Base-by-base conservation (phyloP, 208 protist species). In the Trypanosoma cruzi region DNA sequence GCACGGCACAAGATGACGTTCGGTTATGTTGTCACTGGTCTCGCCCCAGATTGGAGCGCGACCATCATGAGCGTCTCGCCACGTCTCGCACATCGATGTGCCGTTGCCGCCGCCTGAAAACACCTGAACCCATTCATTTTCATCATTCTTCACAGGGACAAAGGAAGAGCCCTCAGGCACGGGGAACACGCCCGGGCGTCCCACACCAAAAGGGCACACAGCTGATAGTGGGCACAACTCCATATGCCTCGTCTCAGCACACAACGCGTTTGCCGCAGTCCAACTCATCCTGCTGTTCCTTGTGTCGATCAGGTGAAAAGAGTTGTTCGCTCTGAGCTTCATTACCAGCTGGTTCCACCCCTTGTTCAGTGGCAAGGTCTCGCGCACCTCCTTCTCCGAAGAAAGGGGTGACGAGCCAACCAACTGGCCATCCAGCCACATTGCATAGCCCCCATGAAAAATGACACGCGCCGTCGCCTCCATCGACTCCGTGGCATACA, bases 341-440 rank as follows among this genome's bases (percentile, higher is more conserved):
- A 68, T 29, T 2, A 68, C 20, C 20, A 60, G 22, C 32, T 59
- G 64, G 32, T 68, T 20, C 64, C 64, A 68, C 1, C 64, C 64
- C 48, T 11, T 4, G 5, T 10, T 37, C 20, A 68, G 52, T 50
- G 26, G 29, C 14, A 68, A 11, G 24, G 13, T 24, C 20, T 68
- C 11, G 18, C 46, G 16, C 2, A 26, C 28, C 2, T 59, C 50
- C 11, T 20, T 16, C 49, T 28, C 18, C 7, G 50, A 49, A 34
- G 64, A 22, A 4, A 37, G 31, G 16, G 37, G 49, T 32, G 29
- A 20, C 11, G 52, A 68, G 10, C 53, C 64, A 24, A 68, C 50
- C 10, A 68, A 6, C 1, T 2, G 1, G 24, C 50, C 64, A 59
- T 48, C 64, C 31, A 68, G 6, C 64, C 64, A 68, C 14, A 68